Evolutionary conservation across 2,329 filamentous ascomycete genomes (phyloP), one percentile per base, ranked within the genome.

Genomic region (Stachybotrys elegans): DNA sequence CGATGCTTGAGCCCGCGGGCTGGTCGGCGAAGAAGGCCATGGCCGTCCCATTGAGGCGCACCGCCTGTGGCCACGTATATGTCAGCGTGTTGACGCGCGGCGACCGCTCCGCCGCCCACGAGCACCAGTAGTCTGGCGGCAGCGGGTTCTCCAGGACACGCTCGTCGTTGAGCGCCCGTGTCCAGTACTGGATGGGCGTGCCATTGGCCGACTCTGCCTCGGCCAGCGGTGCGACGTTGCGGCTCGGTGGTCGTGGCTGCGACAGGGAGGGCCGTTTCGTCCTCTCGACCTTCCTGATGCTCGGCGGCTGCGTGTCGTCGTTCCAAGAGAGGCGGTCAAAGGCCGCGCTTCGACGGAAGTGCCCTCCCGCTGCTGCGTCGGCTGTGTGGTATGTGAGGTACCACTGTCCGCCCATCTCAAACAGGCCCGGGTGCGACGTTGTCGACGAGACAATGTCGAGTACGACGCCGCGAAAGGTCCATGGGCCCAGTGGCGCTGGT

Each of bases 171-270:
- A 65, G 47, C 12, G 62, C 51, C 13, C 55, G 55, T 9, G 62
- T 56, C 62, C 63, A 67, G 51, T 67, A 66, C 49, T 66, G 63
- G 27, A 67, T 61, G 1, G 62, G 62, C 5, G 61, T 65, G 8
- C 43, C 45, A 42, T 53, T 52, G 4, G 46, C 47, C 1, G 59
- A 58, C 3, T 51, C 49, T 2, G 50, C 52, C 1, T 50, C 46
- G 1, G 59, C 60, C n/a, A 48, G 50, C 6, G 53, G 54, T 6
- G 62, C 63, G 19, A 65, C 52, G 45, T 66, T 67, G 37, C 62
- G 57, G 4, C 48, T 64, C 16, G 63, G 60, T 20, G 47, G 49
- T 14, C 48, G 22, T 4, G 54, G 48, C 1, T 46, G 20, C 0
- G 44, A 45, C 12, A 50, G 40, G 12, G 47, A 34, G 4, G 56